Base-by-base conservation (phyloP, 2,329 filamentous ascomycete species). In the Talaromyces islandicus region DNA sequence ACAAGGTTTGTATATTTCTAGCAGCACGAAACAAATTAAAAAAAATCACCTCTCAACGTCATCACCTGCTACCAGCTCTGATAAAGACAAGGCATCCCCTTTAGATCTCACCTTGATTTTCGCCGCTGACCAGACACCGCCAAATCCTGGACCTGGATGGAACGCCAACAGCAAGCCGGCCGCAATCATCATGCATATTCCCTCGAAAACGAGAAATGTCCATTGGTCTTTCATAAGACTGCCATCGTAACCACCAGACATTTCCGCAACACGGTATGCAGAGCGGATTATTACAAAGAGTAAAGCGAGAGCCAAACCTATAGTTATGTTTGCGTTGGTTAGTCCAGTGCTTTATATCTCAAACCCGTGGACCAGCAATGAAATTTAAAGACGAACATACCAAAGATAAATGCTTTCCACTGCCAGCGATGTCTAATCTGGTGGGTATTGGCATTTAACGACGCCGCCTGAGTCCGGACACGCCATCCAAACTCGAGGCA, bases 171-270 rank as follows among this genome's bases (percentile, higher is more conserved):
- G 21, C 30, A 32, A 58, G 7, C 41, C 7, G 12, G 48, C 29
- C 9, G 56, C 56, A n/a, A 58, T 54, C 17, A 9, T 50, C 41
- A 58, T 58, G 30, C 52, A 53, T 2, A 50, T 35, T 2, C 56
- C 56, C 50, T 58, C 56, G 11, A 58, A 50, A 11, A 53, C n/a
- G 46, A 58, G 41, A n/a, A 58, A 58, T 1, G 48, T 54, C n/a
- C 30, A 14, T 25, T 58, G 32, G 48, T 58, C 52, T 4, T 58
- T 58, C 30, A 50, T 50, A 7, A 58, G 48, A 25, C 21, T 29
- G 10, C 56, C 48, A 35, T 58, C 46, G 35, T 53, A 58, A 11
- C 56, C 56, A 4, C 48, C 56, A n/a, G 48, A 46, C n/a, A 58
- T 32, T 54, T 58, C 56, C 4, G 56, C 56, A 4, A 58, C 48